Conservation (phyloP, 768 basidiomycete genomes). For the Suillus paluster region DNA sequence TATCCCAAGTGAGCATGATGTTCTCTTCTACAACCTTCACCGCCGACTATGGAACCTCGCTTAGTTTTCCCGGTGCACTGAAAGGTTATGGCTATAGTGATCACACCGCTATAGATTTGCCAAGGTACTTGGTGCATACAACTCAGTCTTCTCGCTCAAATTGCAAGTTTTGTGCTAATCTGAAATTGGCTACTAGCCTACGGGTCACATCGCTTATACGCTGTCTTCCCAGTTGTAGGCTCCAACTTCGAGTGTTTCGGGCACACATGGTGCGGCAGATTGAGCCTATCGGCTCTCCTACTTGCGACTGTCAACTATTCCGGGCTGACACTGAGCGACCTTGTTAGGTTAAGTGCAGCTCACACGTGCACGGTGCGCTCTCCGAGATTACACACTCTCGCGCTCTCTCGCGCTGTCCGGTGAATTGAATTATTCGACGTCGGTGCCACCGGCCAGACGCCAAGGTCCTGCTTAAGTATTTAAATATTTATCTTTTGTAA, state of each 20-base stretch:
- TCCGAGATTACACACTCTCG: too few relatives aligned
- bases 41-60: not conserved
- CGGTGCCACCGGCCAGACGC: too few relatives aligned
- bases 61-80: not conserved
- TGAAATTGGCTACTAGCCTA: not conserved
- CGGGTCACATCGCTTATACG: not conserved
- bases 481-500: not conserved
- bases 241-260: not conserved
- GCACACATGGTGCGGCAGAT: too few relatives aligned
- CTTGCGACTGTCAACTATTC: not conserved
- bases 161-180: not conserved
- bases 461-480: not conserved
- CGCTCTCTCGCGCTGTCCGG: constrained; percentile 3
- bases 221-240: not conserved
- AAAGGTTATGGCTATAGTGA: not conserved
- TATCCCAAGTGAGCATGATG: not conserved
- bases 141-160: constrained; percentile 11
- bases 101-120: not conserved
- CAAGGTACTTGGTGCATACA: not conserved
- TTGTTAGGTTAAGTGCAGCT: not conserved
- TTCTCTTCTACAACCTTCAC: not conserved
- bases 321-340: too few relatives aligned
- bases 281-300: constrained; percentile 7
- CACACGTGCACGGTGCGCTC: too few relatives aligned
- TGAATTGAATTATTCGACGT: not conserved